Conservation (phyloP, 164 flowering plant genomes). For the Aristolochia californica region DNA sequence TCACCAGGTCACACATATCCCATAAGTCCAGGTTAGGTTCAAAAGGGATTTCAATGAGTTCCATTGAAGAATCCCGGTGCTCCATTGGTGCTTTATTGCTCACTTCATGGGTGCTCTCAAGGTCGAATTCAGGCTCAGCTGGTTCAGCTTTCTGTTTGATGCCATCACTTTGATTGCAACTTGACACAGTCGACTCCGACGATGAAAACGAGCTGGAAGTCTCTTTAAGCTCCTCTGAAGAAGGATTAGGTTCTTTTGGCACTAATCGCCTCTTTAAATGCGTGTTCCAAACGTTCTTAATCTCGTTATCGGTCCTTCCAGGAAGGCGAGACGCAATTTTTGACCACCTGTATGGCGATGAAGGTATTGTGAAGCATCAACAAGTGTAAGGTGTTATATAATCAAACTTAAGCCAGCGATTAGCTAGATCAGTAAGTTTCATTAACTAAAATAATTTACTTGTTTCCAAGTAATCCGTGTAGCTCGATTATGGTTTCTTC, state of each 20-base stretch:
- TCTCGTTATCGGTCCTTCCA: conserved; percentile 84
- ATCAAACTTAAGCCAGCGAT: too few relatives aligned
- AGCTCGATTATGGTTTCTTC: conserved; percentile 38
- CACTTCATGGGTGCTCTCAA: conserved; percentile 1
- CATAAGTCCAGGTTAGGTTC: conserved; percentile 4
- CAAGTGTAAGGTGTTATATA: too few relatives aligned
- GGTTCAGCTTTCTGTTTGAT: not conserved
- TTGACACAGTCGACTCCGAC: conserved; percentile 10
- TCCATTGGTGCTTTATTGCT: not conserved
- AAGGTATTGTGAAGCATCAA: too few relatives aligned
- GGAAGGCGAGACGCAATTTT: conserved; percentile 68
- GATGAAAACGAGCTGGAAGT: conserved; percentile 8
- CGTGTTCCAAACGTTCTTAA: conserved; percentile 82
- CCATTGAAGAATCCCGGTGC: too few relatives aligned
- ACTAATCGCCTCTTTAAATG: conserved; percentile 51
- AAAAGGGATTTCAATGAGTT: conserved; percentile 1
- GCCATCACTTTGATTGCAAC: conserved; percentile 4
- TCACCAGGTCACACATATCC: too few relatives aligned
- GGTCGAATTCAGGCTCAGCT: not conserved
- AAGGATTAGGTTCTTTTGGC: not conserved
- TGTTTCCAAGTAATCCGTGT: conserved; percentile 38
- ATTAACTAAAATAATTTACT: conserved; percentile 17
- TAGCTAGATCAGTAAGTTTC: too few relatives aligned
- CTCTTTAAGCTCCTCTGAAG: conserved; percentile 4
- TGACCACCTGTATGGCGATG: conserved; percentile 67